A percentile compares a stretch with the other conserved stretches of the same genome.
phyloP scores from a whole-genome alignment of 2,329 filamentous ascomycete genomes.

The Cordyceps javanica region DNA sequence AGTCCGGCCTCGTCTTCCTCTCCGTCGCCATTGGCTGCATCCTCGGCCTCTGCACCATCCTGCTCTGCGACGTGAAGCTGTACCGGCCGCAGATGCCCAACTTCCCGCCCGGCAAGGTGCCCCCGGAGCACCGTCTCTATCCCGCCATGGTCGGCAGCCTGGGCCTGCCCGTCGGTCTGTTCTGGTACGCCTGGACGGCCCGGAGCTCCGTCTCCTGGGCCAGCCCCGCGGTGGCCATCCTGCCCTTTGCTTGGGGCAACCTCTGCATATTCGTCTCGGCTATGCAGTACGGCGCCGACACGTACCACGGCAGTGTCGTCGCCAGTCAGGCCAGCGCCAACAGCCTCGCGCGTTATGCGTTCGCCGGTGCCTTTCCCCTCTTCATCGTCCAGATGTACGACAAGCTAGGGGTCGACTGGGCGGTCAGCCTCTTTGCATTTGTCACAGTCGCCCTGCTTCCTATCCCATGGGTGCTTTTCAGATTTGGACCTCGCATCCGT shows the following conservation, averaged over 20 bases:
- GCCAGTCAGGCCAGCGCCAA: conserved; percentile 57
- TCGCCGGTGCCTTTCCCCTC: conserved; percentile 53
- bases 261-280: conserved; percentile 51
- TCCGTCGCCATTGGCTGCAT: conserved; percentile 40
- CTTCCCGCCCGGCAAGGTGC: conserved; percentile 30
- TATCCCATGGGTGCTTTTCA: conserved; percentile 48
- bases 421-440: conserved; percentile 40
- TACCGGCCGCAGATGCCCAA: conserved; percentile 32
- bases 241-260: conserved; percentile 55
- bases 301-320: conserved; percentile 47
- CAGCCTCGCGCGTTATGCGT: conserved; percentile 47
- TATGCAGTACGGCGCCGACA: conserved; percentile 48
- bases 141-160: conserved; percentile 52
- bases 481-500: conserved; percentile 38
- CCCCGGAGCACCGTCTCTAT: conserved; percentile 53
- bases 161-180: conserved; percentile 46
- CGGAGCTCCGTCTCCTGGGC: conserved; percentile 41
- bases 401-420: conserved; percentile 39
- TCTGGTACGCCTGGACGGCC: conserved; percentile 57
- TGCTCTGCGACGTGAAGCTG: conserved; percentile 34
- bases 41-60: conserved; percentile 35
- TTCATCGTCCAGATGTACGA: conserved; percentile 53
- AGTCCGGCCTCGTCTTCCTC: conserved; percentile 39
- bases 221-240: conserved; percentile 42
- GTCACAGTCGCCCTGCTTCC: conserved; percentile 42